Percentiles rank a stretch among this genome's conserved stretches.
Evolutionary conservation across 768 basidiomycete genomes (phyloP).

Genomic region (Porpolomopsis calyptriformis): DNA sequence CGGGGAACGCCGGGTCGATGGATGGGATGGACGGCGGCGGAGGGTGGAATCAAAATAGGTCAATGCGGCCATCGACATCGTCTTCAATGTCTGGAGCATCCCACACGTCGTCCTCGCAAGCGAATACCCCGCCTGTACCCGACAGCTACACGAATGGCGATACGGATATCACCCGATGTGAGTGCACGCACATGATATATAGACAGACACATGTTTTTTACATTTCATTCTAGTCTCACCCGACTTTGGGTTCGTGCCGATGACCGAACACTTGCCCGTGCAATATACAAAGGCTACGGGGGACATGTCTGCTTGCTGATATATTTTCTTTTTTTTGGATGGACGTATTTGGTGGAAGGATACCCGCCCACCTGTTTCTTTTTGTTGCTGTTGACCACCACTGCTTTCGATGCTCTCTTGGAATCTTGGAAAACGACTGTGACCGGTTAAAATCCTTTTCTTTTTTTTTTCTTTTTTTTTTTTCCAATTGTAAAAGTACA

Average conservation of each 20-base stretch:
- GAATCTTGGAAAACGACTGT: too few relatives aligned
- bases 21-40: conserved; percentile 36
- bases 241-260: conserved; percentile 75
- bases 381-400: conserved; percentile 7
- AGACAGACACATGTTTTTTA: conserved; percentile 7
- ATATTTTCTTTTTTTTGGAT: conserved; percentile 13
- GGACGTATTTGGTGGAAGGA: conserved; percentile 5
- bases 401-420: conserved; percentile 5
- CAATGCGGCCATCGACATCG: conserved; percentile 63
- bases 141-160: conserved; percentile 50
- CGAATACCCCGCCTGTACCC: conserved; percentile 69
- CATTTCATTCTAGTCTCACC: conserved; percentile 49
- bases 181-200: too few relatives aligned
- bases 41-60: conserved; percentile 39
- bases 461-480: too few relatives aligned
- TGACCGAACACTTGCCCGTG: conserved; percentile 66
- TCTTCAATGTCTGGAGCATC: conserved; percentile 70
- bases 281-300: conserved; percentile 50
- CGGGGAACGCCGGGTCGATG: conserved; percentile 33
- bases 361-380: conserved; percentile 8
- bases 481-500: too few relatives aligned
- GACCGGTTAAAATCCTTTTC: too few relatives aligned
- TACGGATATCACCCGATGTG: conserved; percentile 76
- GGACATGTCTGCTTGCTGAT: conserved; percentile 28
- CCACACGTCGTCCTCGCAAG: conserved; percentile 69